These are phyloP conservation scores for Entamoeba moshkovskii DNA, from an alignment of 208 protist genomes.

Conservation along the genomic window DNA sequence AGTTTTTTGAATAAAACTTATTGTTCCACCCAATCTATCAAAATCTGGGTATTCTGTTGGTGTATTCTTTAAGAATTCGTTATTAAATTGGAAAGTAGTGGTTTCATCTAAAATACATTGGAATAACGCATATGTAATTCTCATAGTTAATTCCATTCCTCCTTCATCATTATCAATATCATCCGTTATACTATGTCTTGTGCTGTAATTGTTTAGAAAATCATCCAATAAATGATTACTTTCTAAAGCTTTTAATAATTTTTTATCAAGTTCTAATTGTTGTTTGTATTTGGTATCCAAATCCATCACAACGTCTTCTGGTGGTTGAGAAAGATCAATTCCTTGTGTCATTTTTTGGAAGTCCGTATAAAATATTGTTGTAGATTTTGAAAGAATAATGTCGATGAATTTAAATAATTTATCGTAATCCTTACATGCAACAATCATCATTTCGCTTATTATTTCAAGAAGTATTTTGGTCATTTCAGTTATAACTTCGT, in stretches of 20 bases:
- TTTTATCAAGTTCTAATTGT: background rate
- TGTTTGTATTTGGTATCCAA: background rate
- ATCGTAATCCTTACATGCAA: background rate
- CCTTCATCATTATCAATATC: background rate
- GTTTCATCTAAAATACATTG: background rate
- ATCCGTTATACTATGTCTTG: background rate
- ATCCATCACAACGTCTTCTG: background rate
- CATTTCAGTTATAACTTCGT: background rate
- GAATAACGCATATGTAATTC: background rate
- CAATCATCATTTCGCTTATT: background rate
- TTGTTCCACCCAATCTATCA: background rate
- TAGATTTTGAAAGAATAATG: background rate
- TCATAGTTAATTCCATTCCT: background rate
- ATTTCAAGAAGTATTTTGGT: background rate
- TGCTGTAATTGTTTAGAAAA: background rate
- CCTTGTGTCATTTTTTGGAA: background rate
- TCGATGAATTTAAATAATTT: background rate
- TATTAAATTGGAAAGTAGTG: background rate
- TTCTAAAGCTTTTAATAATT: background rate
- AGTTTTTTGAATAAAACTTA: background rate
- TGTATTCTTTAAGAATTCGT: background rate
- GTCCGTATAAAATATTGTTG: background rate
- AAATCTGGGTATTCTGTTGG: background rate
- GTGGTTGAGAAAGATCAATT: background rate
- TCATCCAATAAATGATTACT: background rate